phyloP scores from a whole-genome alignment of 495 filamentous ascomycete species.

The Glarea lozoyensis region DNA sequence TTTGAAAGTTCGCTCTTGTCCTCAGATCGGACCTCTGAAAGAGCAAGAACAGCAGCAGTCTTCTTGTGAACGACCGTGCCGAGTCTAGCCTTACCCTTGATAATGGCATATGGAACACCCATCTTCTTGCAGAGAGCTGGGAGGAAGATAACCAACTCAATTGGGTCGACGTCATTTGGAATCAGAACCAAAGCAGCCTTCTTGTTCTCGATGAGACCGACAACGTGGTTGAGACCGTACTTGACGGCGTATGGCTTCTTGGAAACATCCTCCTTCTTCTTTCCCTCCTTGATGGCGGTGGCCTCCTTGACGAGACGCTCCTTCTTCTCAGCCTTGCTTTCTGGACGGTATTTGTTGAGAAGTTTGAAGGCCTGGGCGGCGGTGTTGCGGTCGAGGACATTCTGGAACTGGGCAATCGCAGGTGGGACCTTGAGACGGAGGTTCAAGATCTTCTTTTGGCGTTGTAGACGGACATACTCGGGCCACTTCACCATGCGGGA shows the following conservation, averaged over 20 bases:
- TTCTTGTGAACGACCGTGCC: conserved; percentile 99
- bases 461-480: conserved; percentile 96
- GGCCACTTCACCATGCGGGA: conserved; percentile 99
- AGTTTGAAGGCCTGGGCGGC: conserved; percentile 96
- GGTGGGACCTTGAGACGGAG: conserved; percentile 98
- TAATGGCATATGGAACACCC: conserved; percentile 97
- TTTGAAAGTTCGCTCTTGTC: conserved; percentile 97
- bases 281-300: conserved; percentile 90
- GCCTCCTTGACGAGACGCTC: conserved; percentile 97
- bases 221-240: conserved; percentile 99
- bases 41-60: conserved; percentile 92
- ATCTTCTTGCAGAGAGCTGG: conserved; percentile 99
- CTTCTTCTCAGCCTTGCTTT: conserved; percentile 99
- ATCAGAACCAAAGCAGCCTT: conserved; percentile 97
- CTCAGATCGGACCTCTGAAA: conserved; percentile 94
- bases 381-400: conserved; percentile 96
- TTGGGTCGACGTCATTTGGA: conserved; percentile 98
- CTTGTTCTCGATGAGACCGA: conserved; percentile 99
- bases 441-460: conserved; percentile 99
- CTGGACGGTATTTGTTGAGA: conserved; percentile 98
- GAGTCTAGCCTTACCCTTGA: conserved; percentile 99
- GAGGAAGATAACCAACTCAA: conserved; percentile 98
- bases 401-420: conserved; percentile 94
- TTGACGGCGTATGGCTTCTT: conserved; percentile 99
- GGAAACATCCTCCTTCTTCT: conserved; percentile 99